A percentile compares a stretch with the other conserved stretches of the same genome.
phyloP scores from a whole-genome alignment of 1,284 basidiomycete species.

The Cryptococcus deneoformans region DNA sequence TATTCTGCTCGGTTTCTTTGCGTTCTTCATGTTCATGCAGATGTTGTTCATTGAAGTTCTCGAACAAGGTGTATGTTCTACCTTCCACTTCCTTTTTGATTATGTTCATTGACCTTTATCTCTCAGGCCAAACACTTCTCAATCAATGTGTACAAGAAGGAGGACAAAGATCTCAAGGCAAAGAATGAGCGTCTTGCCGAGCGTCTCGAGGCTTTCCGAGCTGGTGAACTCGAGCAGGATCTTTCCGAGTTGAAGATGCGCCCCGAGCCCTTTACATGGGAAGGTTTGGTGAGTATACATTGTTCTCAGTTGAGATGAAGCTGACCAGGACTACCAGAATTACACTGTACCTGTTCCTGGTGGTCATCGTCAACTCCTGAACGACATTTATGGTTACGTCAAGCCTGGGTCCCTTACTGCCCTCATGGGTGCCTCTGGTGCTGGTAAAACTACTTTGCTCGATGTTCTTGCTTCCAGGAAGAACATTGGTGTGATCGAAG shows the following conservation, averaged over 20 bases:
- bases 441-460: conserved; percentile 56
- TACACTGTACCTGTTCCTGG: conserved; percentile 56
- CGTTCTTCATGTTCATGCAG: conserved; percentile 60
- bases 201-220: conserved; percentile 53
- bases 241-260: conserved; percentile 44
- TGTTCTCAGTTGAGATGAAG: neutral
- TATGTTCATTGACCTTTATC: neutral
- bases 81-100: neutral
- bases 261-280: conserved; percentile 53
- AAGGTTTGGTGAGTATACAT: conserved; percentile 28
- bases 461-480: conserved; percentile 58
- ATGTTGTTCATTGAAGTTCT: conserved; percentile 46
- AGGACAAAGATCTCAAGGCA: conserved; percentile 63
- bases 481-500: conserved; percentile 54
- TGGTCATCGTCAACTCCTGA: conserved; percentile 53
- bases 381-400: conserved; percentile 58
- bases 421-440: conserved; percentile 60
- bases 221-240: conserved; percentile 48
- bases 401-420: conserved; percentile 58
- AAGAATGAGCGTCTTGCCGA: conserved; percentile 62
- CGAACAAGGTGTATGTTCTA: conserved; percentile 31
- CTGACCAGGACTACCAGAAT: conserved; percentile 14
- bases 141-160: conserved; percentile 67
- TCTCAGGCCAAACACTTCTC: conserved; percentile 30
- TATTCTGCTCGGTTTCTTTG: conserved; percentile 57